These are phyloP conservation scores for Chlamydomonas incerta DNA, from an alignment of 139 green algal species.

Conservation along the genomic window DNA sequence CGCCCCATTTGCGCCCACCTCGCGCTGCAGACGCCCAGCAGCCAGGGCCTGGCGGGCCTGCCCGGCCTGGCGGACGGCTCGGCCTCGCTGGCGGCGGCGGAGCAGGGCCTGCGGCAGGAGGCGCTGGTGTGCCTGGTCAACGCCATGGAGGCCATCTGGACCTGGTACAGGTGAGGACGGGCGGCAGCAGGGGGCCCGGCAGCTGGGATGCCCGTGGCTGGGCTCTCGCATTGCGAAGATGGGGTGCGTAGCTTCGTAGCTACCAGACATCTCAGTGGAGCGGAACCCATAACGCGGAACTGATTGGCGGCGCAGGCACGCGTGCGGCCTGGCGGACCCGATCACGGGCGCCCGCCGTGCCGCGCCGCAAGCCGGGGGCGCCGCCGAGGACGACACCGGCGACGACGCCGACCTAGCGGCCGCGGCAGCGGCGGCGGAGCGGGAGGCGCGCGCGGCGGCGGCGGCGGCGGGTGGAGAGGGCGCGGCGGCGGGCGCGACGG, in stretches of 20 bases:
- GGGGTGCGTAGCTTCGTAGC: too few relatives aligned
- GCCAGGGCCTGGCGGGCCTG: neutral
- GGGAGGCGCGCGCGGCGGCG: neutral
- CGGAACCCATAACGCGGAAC: too few relatives aligned
- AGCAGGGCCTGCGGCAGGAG: constrained; percentile 63
- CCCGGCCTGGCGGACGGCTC: neutral
- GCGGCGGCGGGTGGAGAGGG: neutral
- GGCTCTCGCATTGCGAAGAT: too few relatives aligned
- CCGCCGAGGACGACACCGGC: neutral
- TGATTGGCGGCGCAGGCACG: neutral
- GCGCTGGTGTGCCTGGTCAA: constrained; percentile 85
- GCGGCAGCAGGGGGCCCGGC: neutral
- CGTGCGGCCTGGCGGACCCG: neutral
- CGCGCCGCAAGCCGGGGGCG: neutral
- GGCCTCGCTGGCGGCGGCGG: neutral
- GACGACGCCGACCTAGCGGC: constrained; percentile 34
- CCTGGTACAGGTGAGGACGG: constrained; percentile 68
- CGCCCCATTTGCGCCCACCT: too few relatives aligned
- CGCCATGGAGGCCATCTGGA: constrained; percentile 64
- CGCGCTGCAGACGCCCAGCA: neutral
- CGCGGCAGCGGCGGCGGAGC: constrained; percentile 12
- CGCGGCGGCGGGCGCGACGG: neutral
- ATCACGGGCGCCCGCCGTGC: neutral
- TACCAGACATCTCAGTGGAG: too few relatives aligned
- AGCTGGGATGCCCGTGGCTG: too few relatives aligned